Base-by-base conservation (phyloP, 768 basidiomycete genomes). In the Tricholoma furcatifolium region DNA sequence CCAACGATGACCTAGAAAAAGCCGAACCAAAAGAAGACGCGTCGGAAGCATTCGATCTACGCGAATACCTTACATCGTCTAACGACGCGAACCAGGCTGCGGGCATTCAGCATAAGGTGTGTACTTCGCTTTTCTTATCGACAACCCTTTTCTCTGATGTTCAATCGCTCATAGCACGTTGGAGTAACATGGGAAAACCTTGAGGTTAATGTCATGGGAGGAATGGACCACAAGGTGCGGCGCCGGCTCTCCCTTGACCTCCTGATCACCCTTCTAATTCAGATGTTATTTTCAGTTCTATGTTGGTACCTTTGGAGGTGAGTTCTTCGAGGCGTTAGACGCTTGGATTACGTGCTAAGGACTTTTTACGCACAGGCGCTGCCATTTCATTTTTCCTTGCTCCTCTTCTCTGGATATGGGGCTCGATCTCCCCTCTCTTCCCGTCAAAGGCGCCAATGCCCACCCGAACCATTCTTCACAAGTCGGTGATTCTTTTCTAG, bases 101-200 rank as follows among this genome's bases (percentile, higher is more conserved):
- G 2, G 87, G 87, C 14, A 84, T 88, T 43, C 79, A 78, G 53
- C 83, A 85, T 60, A 90, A 90, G 62, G 78, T 74, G 27, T 14
- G 66, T 49, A 4, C 8, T 40, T 39, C 23, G 15, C 40, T 31
- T 43, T 17, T 20, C 31, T 21, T 50, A 38, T 12, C 18, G 49
- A 14, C 49, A 1, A 18, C 30, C 23, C 44, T 38, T 52, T n/a
- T 23, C 8, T 36, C n/a, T 32, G 41, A 38, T n/a, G 21, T 51
- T n/a, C 17, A 6, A 12, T 27, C 17, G 10, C 18, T 23, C 9
- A 27, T 50, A 79, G 76, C 83, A 86, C 54, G 85, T 90, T 7
- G 87, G 87, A 30, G 82, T 91, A 20, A 81, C 81, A 21, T 91
- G 88, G 88, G 78, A 87, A 47, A 74, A 84, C 58, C 70, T 91